Conservation (phyloP, 768 basidiomycete genomes). For the Psilocybe subaeruginosa region DNA sequence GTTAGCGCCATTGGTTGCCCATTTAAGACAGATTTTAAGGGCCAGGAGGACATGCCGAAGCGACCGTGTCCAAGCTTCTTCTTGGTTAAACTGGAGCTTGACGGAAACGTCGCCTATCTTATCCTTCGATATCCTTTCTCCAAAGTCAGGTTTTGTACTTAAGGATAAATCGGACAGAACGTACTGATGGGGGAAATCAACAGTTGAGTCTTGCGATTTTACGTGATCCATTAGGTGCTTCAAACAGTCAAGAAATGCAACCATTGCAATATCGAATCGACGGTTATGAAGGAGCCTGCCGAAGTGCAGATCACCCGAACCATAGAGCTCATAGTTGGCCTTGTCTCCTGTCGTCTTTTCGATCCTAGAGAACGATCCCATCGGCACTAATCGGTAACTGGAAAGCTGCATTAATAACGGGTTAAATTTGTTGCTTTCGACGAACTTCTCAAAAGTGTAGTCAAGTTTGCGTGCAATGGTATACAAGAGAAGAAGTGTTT, state of each 20-base stretch:
- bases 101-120: constrained; percentile 96
- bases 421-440: constrained; percentile 3
- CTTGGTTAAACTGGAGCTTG: constrained; percentile 92
- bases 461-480: constrained; percentile 92
- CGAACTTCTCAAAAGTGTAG: constrained; percentile 84
- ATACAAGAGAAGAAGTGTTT: constrained; percentile 88
- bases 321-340: constrained; percentile 88
- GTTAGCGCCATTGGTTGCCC: constrained; percentile 79
- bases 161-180: constrained; percentile 35
- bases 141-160: constrained; percentile 10
- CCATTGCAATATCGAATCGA: constrained; percentile 95
- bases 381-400: constrained; percentile 89
- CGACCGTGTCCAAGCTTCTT: constrained; percentile 95
- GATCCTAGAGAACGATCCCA: constrained; percentile 94
- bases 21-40: constrained; percentile 85
- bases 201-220: constrained; percentile 65
- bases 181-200: constrained; percentile 89
- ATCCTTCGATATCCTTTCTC: constrained; percentile 83
- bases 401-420: constrained; percentile 1
- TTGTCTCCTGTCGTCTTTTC: constrained; percentile 84
- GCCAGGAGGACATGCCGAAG: constrained; percentile 89
- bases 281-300: constrained; percentile 92
- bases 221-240: constrained; percentile 91
- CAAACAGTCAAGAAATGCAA: constrained; percentile 93
- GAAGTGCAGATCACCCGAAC: constrained; percentile 90